phyloP scores from a whole-genome alignment of 2,329 filamentous ascomycete species.

The Thermothelomyces thermophilus region DNA sequence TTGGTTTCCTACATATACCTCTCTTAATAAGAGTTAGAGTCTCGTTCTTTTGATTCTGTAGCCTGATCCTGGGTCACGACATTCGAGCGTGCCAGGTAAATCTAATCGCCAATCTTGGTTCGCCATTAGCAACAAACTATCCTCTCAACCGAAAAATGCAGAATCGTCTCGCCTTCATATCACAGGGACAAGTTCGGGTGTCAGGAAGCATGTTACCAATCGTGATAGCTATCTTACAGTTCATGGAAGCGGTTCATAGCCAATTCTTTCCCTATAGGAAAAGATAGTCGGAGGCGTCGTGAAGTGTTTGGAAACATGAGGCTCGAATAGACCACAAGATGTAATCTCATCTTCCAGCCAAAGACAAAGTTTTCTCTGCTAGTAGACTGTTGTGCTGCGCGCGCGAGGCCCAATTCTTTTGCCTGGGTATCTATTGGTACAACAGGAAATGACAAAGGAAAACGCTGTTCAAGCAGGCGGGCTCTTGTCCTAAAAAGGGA shows the following conservation, averaged over 20 bases:
- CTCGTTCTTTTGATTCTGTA: not conserved
- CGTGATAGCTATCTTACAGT: too few relatives aligned
- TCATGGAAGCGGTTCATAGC: too few relatives aligned
- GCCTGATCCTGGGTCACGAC: not conserved
- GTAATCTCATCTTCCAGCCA: not conserved
- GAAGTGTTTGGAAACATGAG: not conserved
- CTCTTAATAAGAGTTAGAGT: conserved; percentile 10
- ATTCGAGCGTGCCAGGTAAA: too few relatives aligned
- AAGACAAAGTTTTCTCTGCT: not conserved
- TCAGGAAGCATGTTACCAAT: too few relatives aligned
- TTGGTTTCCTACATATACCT: conserved; percentile 1
- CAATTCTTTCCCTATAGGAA: too few relatives aligned
- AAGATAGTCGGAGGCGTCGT: too few relatives aligned
- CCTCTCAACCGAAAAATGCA: too few relatives aligned
- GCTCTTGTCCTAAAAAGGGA: not conserved
- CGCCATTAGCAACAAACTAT: too few relatives aligned
- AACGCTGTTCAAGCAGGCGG: not conserved
- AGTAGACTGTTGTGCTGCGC: not conserved
- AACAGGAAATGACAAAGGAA: conserved; percentile 10
- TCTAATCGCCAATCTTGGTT: too few relatives aligned
- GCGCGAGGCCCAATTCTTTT: conserved; percentile 2
- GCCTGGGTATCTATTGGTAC: conserved; percentile 24
- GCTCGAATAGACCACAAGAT: not conserved
- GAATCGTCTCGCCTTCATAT: too few relatives aligned
- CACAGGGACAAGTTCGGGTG: too few relatives aligned